Evolutionary conservation across 163 green algal genomes (phyloP).

Genomic region (Volvox carteri): DNA sequence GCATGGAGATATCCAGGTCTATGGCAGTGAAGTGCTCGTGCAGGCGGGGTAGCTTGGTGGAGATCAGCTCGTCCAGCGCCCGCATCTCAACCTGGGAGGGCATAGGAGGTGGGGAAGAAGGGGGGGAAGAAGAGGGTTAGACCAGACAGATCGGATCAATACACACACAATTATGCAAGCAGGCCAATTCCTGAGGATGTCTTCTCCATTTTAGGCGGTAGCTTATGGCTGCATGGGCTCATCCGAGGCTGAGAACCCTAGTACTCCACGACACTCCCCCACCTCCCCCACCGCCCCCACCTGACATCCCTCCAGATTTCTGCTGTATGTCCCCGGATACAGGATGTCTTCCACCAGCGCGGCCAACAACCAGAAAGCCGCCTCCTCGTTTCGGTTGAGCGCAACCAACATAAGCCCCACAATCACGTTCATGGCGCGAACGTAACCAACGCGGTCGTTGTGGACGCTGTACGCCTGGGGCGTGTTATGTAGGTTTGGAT

Average conservation of each 20-base stretch:
- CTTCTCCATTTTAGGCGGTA: too few species aligned
- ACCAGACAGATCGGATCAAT: too few species aligned
- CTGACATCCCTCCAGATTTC: conserved; percentile 86
- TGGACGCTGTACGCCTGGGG: conserved; percentile 81
- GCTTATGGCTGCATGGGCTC: too few species aligned
- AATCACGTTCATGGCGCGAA: conserved; percentile 96
- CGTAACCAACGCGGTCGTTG: conserved; percentile 86
- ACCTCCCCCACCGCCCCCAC: too few species aligned
- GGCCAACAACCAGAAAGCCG: conserved; percentile 91
- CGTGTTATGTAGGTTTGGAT: background rate
- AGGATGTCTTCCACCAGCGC: conserved; percentile 87
- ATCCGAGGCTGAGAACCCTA: too few species aligned
- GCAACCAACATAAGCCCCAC: conserved; percentile 91
- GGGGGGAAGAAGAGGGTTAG: conserved; percentile 10
- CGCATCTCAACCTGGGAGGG: conserved; percentile 76
- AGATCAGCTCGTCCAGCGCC: conserved; percentile 82
- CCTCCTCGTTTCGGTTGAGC: conserved; percentile 86
- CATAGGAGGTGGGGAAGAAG: too few species aligned
- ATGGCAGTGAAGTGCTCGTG: conserved; percentile 73
- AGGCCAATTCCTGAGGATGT: too few species aligned
- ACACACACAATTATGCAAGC: too few species aligned
- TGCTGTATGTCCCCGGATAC: conserved; percentile 82
- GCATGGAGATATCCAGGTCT: conserved; percentile 86
- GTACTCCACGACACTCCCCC: too few species aligned
- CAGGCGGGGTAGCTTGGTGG: conserved; percentile 85